Evolutionary conservation across 2,329 filamentous ascomycete genomes (phyloP).

Genomic region (Sporothrix brunneoviolacea): DNA sequence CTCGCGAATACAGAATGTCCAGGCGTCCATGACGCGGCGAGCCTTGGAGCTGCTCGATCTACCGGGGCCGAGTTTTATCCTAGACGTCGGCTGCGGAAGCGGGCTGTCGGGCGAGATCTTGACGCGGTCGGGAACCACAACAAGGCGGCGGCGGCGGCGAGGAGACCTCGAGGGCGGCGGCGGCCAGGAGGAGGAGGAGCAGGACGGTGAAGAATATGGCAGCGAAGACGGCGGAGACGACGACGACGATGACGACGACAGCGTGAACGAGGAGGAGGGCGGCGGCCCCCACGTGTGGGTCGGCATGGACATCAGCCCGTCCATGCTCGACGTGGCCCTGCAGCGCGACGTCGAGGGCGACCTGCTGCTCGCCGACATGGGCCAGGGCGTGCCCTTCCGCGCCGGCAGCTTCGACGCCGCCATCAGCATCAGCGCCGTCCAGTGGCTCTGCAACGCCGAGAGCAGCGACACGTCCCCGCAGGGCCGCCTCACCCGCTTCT

Average conservation of each 20-base stretch:
- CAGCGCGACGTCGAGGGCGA: slow-evolving; percentile 91
- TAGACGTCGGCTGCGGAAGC: slow-evolving; percentile 94
- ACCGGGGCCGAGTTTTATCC: slow-evolving; percentile 71
- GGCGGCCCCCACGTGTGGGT: slow-evolving; percentile 90
- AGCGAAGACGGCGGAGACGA: slow-evolving; percentile 6
- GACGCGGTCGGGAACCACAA: slow-evolving; percentile 34
- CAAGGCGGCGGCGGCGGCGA: slow-evolving; percentile 2
- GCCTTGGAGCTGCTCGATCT: slow-evolving; percentile 89
- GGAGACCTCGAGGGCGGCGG: background rate
- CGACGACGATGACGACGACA: slow-evolving; percentile 1
- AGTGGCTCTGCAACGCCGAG: slow-evolving; percentile 97
- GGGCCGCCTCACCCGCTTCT: slow-evolving; percentile 75
- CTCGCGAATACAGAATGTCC: slow-evolving; percentile 91
- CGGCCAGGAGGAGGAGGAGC: background rate
- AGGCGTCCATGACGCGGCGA: slow-evolving; percentile 88
- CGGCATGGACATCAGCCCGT: slow-evolving; percentile 91
- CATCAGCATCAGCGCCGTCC: slow-evolving; percentile 90
- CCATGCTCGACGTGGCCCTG: slow-evolving; percentile 94
- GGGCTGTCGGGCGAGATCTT: slow-evolving; percentile 93
- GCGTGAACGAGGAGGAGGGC: slow-evolving; percentile 55
- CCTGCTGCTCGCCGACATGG: slow-evolving; percentile 88
- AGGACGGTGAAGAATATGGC: background rate
- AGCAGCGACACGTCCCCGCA: slow-evolving; percentile 75
- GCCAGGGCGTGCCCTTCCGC: slow-evolving; percentile 90
- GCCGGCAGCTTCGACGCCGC: slow-evolving; percentile 90